A percentile compares a stretch with the other conserved stretches of the same genome.
phyloP scores from a whole-genome alignment of 2,329 filamentous ascomycete species.

The Pseudohalonectria lignicola region DNA sequence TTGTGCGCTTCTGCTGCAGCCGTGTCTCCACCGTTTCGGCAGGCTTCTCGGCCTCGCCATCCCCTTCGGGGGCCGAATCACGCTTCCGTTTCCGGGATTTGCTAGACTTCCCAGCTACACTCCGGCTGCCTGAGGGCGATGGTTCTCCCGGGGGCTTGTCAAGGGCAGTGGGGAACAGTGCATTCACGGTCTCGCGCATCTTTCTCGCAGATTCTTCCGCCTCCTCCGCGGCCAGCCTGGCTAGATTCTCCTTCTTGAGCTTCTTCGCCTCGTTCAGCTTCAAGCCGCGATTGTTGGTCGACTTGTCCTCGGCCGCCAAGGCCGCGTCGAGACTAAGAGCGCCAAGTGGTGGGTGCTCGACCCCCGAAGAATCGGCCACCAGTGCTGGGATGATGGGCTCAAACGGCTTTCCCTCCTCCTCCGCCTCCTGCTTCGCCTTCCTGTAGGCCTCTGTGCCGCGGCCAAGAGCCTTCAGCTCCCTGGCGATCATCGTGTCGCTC shows the following conservation, averaged over 20 bases:
- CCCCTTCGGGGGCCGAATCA: slow-evolving; percentile 17
- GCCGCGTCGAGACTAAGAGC: slow-evolving; percentile 45
- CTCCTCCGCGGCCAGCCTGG: slow-evolving; percentile 50
- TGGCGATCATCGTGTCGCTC: slow-evolving; percentile 75
- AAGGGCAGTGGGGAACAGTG: slow-evolving; percentile 4
- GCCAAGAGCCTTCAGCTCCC: slow-evolving; percentile 62
- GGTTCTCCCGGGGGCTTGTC: slow-evolving; percentile 6
- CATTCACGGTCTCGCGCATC: slow-evolving; percentile 12
- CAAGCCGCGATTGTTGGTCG: slow-evolving; percentile 62
- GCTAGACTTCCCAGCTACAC: slow-evolving; percentile 6
- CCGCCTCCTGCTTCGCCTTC: slow-evolving; percentile 52
- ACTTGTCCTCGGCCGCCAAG: slow-evolving; percentile 48
- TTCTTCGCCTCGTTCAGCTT: slow-evolving; percentile 71
- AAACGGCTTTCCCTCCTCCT: slow-evolving; percentile 54
- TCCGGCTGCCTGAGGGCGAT: background rate
- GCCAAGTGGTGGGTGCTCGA: slow-evolving; percentile 44
- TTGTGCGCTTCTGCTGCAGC: slow-evolving; percentile 20
- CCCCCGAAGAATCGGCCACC: slow-evolving; percentile 35
- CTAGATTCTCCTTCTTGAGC: slow-evolving; percentile 55
- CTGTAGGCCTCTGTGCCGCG: slow-evolving; percentile 54
- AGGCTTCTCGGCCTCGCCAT: slow-evolving; percentile 15
- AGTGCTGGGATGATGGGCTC: slow-evolving; percentile 30
- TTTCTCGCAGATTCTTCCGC: slow-evolving; percentile 29
- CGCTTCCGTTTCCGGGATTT: slow-evolving; percentile 22
- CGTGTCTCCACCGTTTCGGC: slow-evolving; percentile 2